These are phyloP conservation scores for Penicillium canescens DNA, from an alignment of 495 filamentous ascomycete species.

Conservation along the genomic window DNA sequence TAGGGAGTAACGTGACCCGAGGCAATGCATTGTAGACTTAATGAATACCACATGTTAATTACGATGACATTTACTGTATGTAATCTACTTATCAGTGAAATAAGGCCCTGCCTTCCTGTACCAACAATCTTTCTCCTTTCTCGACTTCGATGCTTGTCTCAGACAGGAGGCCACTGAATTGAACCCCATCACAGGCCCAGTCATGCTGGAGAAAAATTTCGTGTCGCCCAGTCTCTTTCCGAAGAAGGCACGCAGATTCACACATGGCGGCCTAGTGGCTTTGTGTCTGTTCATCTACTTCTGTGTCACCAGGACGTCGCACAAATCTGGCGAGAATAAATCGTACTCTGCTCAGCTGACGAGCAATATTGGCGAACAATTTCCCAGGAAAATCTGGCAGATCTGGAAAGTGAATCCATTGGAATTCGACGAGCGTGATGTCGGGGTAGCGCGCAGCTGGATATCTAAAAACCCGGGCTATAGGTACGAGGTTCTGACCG, in stretches of 20 bases:
- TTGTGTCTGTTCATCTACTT: constrained; percentile 4
- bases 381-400: constrained; percentile 64
- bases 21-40: background rate
- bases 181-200: background rate
- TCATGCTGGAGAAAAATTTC: constrained; percentile 1
- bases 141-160: background rate
- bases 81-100: background rate
- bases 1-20: too few relatives aligned
- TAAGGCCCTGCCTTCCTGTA: background rate
- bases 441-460: constrained; percentile 56
- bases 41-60: constrained; percentile 1
- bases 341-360: constrained; percentile 17
- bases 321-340: constrained; percentile 13
- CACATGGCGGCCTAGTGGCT: background rate
- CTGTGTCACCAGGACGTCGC: constrained; percentile 19
- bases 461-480: constrained; percentile 55
- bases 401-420: constrained; percentile 65
- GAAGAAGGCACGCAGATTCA: constrained; percentile 3
- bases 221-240: constrained; percentile 1
- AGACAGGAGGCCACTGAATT: constrained; percentile 1
- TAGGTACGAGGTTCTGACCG: constrained; percentile 66
- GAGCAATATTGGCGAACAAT: constrained; percentile 12
- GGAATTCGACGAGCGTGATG: constrained; percentile 56
- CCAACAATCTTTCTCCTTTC: background rate
- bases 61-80: too few relatives aligned